Evolutionary conservation across 2,329 filamentous ascomycete species (phyloP), one percentile per base, ranked within the genome.

Genomic region (Nothomitra cinnamomea): DNA sequence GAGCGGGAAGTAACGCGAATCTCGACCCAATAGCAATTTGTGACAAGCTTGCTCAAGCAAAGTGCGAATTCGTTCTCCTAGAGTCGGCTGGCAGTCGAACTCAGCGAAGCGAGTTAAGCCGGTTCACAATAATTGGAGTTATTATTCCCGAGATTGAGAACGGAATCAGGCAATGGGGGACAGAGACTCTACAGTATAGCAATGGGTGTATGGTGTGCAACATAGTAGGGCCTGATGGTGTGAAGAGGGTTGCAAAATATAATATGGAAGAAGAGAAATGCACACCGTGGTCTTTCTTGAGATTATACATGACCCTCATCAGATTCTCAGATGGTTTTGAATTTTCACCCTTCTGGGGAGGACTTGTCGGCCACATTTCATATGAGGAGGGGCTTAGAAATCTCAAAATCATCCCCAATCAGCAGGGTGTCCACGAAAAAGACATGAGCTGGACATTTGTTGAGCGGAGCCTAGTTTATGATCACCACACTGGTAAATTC

Each of bases 321-420:
- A 63, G 60, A 53, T 66, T 65, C 1, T 56, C 55, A 1, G 62
- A 58, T 8, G 69, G 69, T 3, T 58, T 60, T 25, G 57, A 61
- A 0, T 60, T 64, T 36, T 67, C 68, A 0, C 77, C 85, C 0
- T 95, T 94, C 63, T 79, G 85, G 66, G 88, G 87, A 52, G 88
- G 88, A 0, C 81, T 94, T 56, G 79, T 94, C 68, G 88, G 88
- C 0, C 94, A 83, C 61, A 76, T 87, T 51, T 87, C 85, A 0
- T 94, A 95, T 56, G 88, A 95, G 65, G 79, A 88, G 63, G 86
- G 87, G 0, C 69, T 94, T 1, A 70, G 74, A 58, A 79, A 74
- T 17, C 80, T 80, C 53, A 66, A 70, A 51, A 69, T 83, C 21
- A 58, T 66, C 25, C 58, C 60, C 58, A 54, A 54, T 43, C 49